Evolutionary conservation across 2,329 filamentous ascomycete species (phyloP).

Genomic region (Arthrobotrys conoides): DNA sequence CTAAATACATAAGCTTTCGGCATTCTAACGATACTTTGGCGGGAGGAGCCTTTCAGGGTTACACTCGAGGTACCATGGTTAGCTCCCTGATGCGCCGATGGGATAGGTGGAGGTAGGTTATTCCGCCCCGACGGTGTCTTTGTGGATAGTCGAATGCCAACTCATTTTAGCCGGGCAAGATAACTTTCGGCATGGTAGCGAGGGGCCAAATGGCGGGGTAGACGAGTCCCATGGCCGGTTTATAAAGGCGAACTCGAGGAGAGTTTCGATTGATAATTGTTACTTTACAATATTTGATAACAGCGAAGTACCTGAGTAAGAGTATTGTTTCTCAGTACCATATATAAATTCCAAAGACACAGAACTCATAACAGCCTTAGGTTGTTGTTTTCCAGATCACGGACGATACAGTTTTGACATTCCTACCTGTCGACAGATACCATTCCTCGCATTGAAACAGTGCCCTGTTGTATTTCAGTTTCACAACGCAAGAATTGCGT

Average conservation of each 20-base stretch:
- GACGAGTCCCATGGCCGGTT: neutral
- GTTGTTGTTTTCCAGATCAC: neutral
- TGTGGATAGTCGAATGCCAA: slow-evolving; percentile 38
- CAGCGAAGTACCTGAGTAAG: neutral
- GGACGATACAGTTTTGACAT: neutral
- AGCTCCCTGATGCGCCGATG: neutral
- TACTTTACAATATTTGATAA: neutral
- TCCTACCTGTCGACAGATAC: neutral
- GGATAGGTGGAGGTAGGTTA: slow-evolving; percentile 51
- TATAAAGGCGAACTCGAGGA: slow-evolving; percentile 11
- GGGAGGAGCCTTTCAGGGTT: slow-evolving; percentile 22
- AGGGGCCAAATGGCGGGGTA: slow-evolving; percentile 29
- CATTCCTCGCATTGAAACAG: neutral
- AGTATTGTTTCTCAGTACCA: neutral
- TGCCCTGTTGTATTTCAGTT: slow-evolving; percentile 36
- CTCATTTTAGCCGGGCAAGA: slow-evolving; percentile 46
- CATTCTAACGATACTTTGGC: slow-evolving; percentile 17
- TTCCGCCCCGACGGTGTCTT: slow-evolving; percentile 42
- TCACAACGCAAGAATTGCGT: slow-evolving; percentile 23
- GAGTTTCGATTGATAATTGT: neutral
- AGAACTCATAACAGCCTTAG: neutral
- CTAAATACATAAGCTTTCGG: slow-evolving; percentile 22
- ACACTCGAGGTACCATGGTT: slow-evolving; percentile 18
- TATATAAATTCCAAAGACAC: neutral
- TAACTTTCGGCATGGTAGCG: slow-evolving; percentile 50